Conservation (phyloP, 2,329 filamentous ascomycete species). For the Fusarium pininemorale region DNA sequence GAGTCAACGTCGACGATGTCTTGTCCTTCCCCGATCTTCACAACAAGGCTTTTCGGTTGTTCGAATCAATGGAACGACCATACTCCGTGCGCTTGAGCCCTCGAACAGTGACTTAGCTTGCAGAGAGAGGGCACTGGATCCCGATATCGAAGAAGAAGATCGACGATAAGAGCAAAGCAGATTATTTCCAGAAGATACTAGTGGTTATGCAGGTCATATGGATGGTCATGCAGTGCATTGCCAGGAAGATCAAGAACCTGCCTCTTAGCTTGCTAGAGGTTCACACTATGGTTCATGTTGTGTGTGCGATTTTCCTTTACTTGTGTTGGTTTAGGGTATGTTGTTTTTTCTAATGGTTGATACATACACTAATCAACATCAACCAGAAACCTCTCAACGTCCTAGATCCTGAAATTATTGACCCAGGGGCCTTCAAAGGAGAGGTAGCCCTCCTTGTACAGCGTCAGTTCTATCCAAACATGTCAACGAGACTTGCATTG, state of each 20-base stretch:
- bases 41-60: not conserved
- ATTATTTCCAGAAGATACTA: constrained; percentile 47
- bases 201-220: constrained; percentile 51
- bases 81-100: constrained; percentile 6
- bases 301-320: constrained; percentile 29
- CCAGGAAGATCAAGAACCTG: constrained; percentile 43
- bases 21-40: constrained; percentile 1
- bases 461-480: not conserved
- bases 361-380: not conserved
- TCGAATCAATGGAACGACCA: not conserved
- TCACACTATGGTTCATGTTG: constrained; percentile 36
- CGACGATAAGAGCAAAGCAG: constrained; percentile 50
- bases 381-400: constrained; percentile 32
- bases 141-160: constrained; percentile 33
- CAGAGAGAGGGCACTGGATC: constrained; percentile 13
- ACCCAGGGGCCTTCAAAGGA: not conserved
- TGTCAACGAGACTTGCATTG: not conserved
- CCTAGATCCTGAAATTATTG: not conserved
- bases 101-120: constrained; percentile 1
- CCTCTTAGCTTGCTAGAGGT: constrained; percentile 51
- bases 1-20: constrained; percentile 16
- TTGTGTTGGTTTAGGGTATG: constrained; percentile 33
- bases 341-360: fast-evolving
- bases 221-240: constrained; percentile 50
- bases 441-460: not conserved